These are phyloP conservation scores for Rhizopus delemar DNA, from an alignment of 371 early-diverging fungal genomes.

Conservation along the genomic window DNA sequence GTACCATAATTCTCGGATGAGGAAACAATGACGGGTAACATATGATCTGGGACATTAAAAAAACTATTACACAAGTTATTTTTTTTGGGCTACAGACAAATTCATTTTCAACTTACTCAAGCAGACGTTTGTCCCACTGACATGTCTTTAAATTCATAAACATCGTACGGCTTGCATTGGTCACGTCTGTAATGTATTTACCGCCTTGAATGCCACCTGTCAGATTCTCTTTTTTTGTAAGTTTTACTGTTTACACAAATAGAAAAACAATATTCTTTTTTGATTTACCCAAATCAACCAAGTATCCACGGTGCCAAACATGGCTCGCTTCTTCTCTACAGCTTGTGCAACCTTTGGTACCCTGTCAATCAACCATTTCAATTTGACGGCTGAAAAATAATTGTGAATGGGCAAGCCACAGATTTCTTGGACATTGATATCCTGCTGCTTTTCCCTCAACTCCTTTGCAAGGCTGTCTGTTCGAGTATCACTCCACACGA, in stretches of 20 bases:
- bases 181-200: slow-evolving; percentile 84
- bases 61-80: slow-evolving; percentile 33
- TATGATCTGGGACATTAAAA: slow-evolving; percentile 62
- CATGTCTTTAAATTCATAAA: slow-evolving; percentile 82
- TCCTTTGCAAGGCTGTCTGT: slow-evolving; percentile 73
- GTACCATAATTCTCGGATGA: slow-evolving; percentile 80
- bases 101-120: slow-evolving; percentile 43
- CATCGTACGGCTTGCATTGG: slow-evolving; percentile 92
- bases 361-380: slow-evolving; percentile 91
- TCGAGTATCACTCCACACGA: slow-evolving; percentile 94
- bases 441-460: slow-evolving; percentile 50
- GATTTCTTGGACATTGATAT: slow-evolving; percentile 53
- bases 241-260: background rate
- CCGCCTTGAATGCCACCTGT: slow-evolving; percentile 75
- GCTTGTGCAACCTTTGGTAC: slow-evolving; percentile 61
- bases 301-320: slow-evolving; percentile 92
- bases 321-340: slow-evolving; percentile 30
- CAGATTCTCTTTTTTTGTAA: slow-evolving; percentile 52
- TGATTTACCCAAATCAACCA: slow-evolving; percentile 82
- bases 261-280: too few relatives aligned
- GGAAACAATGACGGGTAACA: slow-evolving; percentile 78
- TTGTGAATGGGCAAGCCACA: slow-evolving; percentile 93
- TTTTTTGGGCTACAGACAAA: background rate
- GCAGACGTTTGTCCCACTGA: slow-evolving; percentile 76
- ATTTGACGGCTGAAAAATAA: slow-evolving; percentile 91